Evolutionary conservation across 176 grass and related monocot species (phyloP), one percentile per base, ranked within the genome.

Genomic region (Aegilops bicornis): DNA sequence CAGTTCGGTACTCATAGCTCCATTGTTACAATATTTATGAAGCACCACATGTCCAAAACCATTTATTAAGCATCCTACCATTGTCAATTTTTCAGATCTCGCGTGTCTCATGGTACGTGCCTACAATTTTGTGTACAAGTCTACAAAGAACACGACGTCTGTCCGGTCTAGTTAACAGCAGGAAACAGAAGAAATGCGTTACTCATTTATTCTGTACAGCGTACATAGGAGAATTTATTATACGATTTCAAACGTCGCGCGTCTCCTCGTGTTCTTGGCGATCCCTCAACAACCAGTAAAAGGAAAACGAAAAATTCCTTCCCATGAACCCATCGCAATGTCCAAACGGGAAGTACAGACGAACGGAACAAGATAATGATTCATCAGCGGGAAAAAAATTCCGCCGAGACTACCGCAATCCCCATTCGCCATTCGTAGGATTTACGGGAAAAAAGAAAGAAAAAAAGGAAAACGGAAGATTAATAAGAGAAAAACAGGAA

Each of bases 11-110:
- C 16, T 19, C 50, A 19, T 54, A 60, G 15, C 59, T 84, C 20
- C 43, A 16, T 25, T 10, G 60, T 47, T 20, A 75, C 66, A 82
- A 25, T 82, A 89, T 52, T 54, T 54, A 54, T 54, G 50, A 54
- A 54, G 5, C 50, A 19, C 16, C 16, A 19, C 16, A 6, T 7
- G 19, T 54, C 50, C 15, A 19, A 54, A 19, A 2, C 27, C 27
- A 27, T 27, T 37, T 76, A 91, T 40, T 61, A 60, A 75, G 36
- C 61, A 87, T 50, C 75, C 29, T 39, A 59, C 65, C 35, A 23
- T 30, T 69, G 72, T 69, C 50, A 80, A 24, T 61, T 76, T 47
- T 79, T 86, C 81, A 84, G 89, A 87, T 80, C 89, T 75, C 13
- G 67, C 25, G 24, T 79, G 66, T 79, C 14, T 20, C 20, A n/a